Evolutionary conservation across 1,284 basidiomycete genomes (phyloP).

Genomic region (Exobasidium cylindrosporum): DNA sequence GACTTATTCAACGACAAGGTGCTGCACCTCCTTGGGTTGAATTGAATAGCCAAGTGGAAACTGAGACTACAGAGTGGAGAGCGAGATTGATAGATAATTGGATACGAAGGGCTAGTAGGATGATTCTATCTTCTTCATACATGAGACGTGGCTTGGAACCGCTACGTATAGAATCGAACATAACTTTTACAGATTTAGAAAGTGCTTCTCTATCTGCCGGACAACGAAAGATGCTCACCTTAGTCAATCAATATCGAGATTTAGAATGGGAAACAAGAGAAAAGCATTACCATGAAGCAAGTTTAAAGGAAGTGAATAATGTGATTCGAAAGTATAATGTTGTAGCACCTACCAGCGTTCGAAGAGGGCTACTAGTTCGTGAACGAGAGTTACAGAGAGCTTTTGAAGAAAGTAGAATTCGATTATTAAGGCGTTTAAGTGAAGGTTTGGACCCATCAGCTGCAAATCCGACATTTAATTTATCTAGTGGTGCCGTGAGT

Average conservation of each 20-base stretch:
- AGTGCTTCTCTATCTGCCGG: constrained; percentile 4
- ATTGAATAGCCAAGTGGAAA: constrained; percentile 68
- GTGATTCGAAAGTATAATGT: constrained; percentile 39
- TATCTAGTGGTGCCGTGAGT: no score
- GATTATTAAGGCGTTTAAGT: not conserved
- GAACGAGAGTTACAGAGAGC: constrained; percentile 10
- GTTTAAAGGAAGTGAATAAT: constrained; percentile 38
- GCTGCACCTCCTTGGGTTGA: constrained; percentile 89
- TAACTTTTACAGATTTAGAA: not conserved
- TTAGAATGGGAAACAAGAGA: constrained; percentile 72
- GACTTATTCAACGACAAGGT: constrained; percentile 79
- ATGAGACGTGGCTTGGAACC: constrained; percentile 16
- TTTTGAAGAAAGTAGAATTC: not conserved
- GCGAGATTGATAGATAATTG: constrained; percentile 64
- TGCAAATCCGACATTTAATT: not conserved
- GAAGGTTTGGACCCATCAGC: not conserved
- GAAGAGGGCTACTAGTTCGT: constrained; percentile 28
- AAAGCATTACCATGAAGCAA: constrained; percentile 37
- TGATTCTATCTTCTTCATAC: constrained; percentile 54
- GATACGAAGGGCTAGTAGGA: constrained; percentile 66
- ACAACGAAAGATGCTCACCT: constrained; percentile 17
- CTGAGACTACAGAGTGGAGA: constrained; percentile 66
- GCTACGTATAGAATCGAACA: not conserved
- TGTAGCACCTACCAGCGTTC: constrained; percentile 37
- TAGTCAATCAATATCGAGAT: constrained; percentile 64